Conservation (phyloP, 352 stramenopile species). For the Achlya hypogyna region DNA sequence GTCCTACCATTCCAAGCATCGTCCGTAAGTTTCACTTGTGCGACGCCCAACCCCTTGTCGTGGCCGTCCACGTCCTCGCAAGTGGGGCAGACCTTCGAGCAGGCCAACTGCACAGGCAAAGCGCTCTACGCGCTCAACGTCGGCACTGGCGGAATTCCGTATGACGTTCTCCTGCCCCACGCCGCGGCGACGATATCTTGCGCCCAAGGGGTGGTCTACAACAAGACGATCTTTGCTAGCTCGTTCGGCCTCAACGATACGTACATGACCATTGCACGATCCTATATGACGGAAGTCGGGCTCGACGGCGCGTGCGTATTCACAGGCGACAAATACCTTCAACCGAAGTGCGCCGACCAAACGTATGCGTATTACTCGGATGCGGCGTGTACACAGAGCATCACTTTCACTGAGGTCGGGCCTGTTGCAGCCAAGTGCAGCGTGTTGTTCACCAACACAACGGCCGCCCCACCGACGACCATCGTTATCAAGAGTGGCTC, state of each 20-base stretch:
- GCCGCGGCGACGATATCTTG: not conserved
- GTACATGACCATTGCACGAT: conserved; percentile 1
- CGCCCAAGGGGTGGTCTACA: not conserved
- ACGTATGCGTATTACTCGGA: not conserved
- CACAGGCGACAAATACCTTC: not conserved
- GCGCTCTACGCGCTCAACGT: not conserved
- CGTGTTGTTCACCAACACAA: not conserved
- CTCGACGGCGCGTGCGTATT: not conserved
- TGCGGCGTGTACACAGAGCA: not conserved
- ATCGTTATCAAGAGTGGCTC: not conserved
- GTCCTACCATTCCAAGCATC: not conserved
- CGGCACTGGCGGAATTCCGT: not conserved
- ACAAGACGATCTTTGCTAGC: not conserved
- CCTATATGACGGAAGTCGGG: not conserved
- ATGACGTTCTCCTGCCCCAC: not conserved
- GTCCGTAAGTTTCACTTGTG: not conserved
- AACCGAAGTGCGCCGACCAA: not conserved
- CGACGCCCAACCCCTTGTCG: not conserved
- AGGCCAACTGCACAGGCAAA: not conserved
- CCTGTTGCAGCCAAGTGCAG: not conserved
- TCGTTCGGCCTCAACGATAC: not conserved
- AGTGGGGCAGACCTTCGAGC: not conserved
- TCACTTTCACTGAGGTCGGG: not conserved
- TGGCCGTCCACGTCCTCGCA: not conserved
- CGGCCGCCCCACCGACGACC: not conserved